phyloP scores from a whole-genome alignment of 2,329 filamentous ascomycete genomes.

The Elsinoe ampelina region DNA sequence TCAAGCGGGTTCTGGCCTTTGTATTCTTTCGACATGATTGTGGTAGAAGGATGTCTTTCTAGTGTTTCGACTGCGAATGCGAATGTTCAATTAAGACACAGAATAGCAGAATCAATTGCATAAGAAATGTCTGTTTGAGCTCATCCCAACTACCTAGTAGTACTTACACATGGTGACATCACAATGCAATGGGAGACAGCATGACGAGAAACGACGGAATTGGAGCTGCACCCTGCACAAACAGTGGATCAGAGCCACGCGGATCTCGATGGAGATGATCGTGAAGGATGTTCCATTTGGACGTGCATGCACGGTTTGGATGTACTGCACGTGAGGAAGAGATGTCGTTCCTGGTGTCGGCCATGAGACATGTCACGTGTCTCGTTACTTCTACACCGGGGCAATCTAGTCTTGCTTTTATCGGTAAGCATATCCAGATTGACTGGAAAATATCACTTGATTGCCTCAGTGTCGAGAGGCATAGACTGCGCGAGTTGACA shows the following conservation, averaged over 20 bases:
- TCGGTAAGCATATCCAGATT: too few relatives aligned
- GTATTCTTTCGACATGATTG: slow-evolving; percentile 36
- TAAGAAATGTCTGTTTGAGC: background rate
- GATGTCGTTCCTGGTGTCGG: background rate
- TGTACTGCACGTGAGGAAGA: background rate
- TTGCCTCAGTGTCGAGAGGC: too few relatives aligned
- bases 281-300: background rate
- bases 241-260: background rate
- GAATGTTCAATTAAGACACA: background rate
- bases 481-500: too few relatives aligned
- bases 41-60: background rate
- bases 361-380: too few relatives aligned
- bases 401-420: too few relatives aligned
- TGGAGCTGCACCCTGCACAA: background rate
- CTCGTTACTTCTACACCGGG: too few relatives aligned
- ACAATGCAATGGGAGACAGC: background rate
- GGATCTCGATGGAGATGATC: slow-evolving; percentile 1
- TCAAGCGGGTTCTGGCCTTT: slow-evolving; percentile 33
- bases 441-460: too few relatives aligned
- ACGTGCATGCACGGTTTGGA: background rate
- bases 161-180: slow-evolving; percentile 10
- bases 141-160: background rate
- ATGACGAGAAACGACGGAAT: slow-evolving; percentile 2
- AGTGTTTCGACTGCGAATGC: background rate
- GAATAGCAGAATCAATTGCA: background rate